phyloP scores from a whole-genome alignment of 305 asterid genomes.

The Plantago rigida region DNA sequence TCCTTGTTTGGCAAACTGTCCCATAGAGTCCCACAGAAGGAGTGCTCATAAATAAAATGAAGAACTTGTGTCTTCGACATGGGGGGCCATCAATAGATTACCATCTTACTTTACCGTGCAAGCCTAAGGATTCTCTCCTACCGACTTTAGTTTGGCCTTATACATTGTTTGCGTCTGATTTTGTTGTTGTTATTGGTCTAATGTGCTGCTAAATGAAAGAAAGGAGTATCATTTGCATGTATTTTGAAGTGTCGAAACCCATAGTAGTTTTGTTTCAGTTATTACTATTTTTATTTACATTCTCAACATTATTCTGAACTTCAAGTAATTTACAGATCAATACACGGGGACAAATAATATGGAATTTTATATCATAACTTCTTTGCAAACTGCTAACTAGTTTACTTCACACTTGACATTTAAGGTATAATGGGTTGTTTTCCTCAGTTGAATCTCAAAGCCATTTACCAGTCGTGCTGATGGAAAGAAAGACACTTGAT shows the following conservation, averaged over 20 bases:
- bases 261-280: neutral
- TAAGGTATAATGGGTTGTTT: slow-evolving; percentile 19
- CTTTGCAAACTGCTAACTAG: neutral
- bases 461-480: slow-evolving; percentile 88
- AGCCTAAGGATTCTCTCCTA: too few relatives aligned
- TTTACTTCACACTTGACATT: slow-evolving; percentile 25
- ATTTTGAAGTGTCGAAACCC: neutral
- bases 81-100: too few relatives aligned
- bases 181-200: too few relatives aligned
- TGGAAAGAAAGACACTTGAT: slow-evolving; percentile 77
- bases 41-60: too few relatives aligned
- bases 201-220: neutral
- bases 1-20: too few relatives aligned
- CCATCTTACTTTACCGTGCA: too few relatives aligned
- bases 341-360: neutral
- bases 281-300: neutral
- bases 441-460: slow-evolving; percentile 56
- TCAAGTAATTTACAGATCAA: slow-evolving; percentile 7
- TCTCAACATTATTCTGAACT: neutral
- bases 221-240: neutral
- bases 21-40: too few relatives aligned
- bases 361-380: slow-evolving; percentile 3
- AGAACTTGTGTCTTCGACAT: too few relatives aligned
- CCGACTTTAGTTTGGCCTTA: neutral
- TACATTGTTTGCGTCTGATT: neutral